phyloP scores from a whole-genome alignment of 164 flowering plant species.

The Dillenia turbinata region DNA sequence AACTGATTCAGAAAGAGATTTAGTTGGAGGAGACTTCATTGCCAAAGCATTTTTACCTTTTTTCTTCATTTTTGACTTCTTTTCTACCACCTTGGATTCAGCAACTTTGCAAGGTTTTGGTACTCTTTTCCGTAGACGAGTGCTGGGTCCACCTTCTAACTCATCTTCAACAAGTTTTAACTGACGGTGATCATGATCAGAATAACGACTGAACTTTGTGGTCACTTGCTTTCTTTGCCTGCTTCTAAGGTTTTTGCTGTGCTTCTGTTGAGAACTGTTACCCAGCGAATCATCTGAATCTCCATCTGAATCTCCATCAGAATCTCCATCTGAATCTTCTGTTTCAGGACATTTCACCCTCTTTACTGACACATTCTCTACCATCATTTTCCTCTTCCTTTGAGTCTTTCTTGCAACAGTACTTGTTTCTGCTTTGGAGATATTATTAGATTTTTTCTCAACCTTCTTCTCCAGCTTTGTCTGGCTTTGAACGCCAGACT shows the following conservation, averaged over 20 bases:
- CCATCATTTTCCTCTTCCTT: constrained; percentile 46
- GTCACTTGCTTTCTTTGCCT: constrained; percentile 27
- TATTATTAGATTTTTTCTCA: constrained; percentile 24
- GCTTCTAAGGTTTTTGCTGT: constrained; percentile 22
- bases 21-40: neutral
- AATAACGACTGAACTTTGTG: constrained; percentile 15
- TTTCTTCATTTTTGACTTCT: constrained; percentile 32
- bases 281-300: constrained; percentile 27
- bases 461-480: constrained; percentile 28
- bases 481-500: neutral
- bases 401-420: constrained; percentile 25
- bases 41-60: constrained; percentile 30
- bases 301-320: constrained; percentile 19
- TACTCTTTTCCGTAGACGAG: constrained; percentile 63
- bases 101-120: constrained; percentile 25
- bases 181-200: constrained; percentile 14
- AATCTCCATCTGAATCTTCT: constrained; percentile 14
- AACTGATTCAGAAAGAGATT: no score
- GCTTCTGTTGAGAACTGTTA: constrained; percentile 13
- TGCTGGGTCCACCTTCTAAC: constrained; percentile 72
- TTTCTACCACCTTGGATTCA: constrained; percentile 25
- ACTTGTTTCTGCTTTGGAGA: constrained; percentile 10
- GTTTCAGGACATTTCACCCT: constrained; percentile 25
- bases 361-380: constrained; percentile 27
- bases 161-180: constrained; percentile 32